Base-by-base conservation (phyloP, 306 rosid species). In the Fragaria nilgerrensis region DNA sequence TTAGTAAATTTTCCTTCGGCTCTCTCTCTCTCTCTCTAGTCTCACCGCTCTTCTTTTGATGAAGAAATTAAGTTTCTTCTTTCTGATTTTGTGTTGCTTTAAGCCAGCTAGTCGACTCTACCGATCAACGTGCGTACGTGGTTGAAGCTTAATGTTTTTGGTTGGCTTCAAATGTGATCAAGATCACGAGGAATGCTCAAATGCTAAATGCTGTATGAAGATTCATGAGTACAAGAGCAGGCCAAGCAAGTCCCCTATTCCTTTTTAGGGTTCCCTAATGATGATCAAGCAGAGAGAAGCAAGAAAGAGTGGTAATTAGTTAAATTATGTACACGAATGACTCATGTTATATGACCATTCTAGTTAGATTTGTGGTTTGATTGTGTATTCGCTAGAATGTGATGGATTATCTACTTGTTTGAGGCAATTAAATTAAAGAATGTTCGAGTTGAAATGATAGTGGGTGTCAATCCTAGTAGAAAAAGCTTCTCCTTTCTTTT, bases 401-500 rank as follows among this genome's bases (percentile, higher is more conserved):
- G 66, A 56, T 16, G 53, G 56, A 25, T 74, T 58, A 43, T 56
- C 63, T 41, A 58, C 29, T 58, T 34, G 68, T 16, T 58, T 23
- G 41, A 74, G 34, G 68, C 14, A 58, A 56, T 39, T 22, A 16
- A 81, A 70, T 75, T 67, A 83, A 73, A 80, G 89, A 9, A 43
- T 25, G 19, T 5, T 62, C 64, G 80, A 72, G 77, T 69, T 73
- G 84, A 88, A 88, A 92, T 89, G 95, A 92, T 92, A 94, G 89
- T 92, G 97, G 90, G 69, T 85, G 85, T 88, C 93, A 87, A 87
- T 81, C 91, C 36, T 32, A 32, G 36, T 32, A 3, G 36, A 3
- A 32, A 32, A 32, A 32, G 86, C 78, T 69, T 80, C 73, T 75
- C 67, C 75, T 68, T 84, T 74, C 48, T 39, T 72, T 71, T 68